phyloP scores from a whole-genome alignment of 139 green algal species.

The Nannochloris sp. region DNA sequence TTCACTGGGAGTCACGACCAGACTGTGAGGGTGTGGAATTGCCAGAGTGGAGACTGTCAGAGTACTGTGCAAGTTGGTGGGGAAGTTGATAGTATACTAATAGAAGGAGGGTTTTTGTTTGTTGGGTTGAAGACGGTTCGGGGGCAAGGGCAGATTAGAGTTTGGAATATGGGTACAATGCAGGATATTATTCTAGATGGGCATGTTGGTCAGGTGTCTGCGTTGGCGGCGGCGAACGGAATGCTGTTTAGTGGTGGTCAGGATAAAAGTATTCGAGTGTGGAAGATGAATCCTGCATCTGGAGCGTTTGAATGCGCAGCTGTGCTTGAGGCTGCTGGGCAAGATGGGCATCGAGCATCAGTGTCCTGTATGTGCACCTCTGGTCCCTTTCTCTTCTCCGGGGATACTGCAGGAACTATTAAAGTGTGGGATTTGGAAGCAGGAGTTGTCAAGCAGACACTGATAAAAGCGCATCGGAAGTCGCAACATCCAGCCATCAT shows the following conservation, averaged over 20 bases:
- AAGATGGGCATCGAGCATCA: constrained; percentile 43
- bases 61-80: constrained; percentile 54
- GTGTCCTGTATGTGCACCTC: constrained; percentile 38
- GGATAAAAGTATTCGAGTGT: constrained; percentile 59
- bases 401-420: constrained; percentile 54
- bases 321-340: constrained; percentile 15
- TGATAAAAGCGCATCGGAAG: constrained; percentile 37
- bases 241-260: constrained; percentile 56
- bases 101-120: constrained; percentile 58
- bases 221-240: constrained; percentile 29
- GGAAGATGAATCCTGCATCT: constrained; percentile 45
- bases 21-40: constrained; percentile 58
- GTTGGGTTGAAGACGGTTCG: constrained; percentile 44
- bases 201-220: constrained; percentile 41
- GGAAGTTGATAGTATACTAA: constrained; percentile 53
- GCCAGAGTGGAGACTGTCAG: constrained; percentile 43
- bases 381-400: constrained; percentile 53
- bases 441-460: constrained; percentile 40
- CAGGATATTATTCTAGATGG: constrained; percentile 38
- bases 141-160: constrained; percentile 28
- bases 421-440: constrained; percentile 62
- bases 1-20: constrained; percentile 62
- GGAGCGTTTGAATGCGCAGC: constrained; percentile 37
- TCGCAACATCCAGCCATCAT: constrained; percentile 36
- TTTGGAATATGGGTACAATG: constrained; percentile 45